A percentile compares a stretch with the other conserved stretches of the same genome.
Evolutionary conservation across 768 basidiomycete species (phyloP).

Genomic region (Mycena epipterygia): DNA sequence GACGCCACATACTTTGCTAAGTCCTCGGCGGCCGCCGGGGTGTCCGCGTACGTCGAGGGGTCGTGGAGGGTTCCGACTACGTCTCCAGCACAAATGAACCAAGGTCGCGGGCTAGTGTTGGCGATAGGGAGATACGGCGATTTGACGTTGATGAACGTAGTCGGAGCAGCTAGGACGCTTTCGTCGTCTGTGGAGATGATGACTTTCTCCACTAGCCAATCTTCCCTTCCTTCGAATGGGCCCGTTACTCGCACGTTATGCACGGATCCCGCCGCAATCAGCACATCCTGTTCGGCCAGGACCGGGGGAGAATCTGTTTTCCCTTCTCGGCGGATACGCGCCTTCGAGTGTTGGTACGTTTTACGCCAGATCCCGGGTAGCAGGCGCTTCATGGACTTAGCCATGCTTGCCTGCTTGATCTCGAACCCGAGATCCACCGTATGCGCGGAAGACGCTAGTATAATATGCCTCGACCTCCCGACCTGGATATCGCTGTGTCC

Average conservation of each 20-base stretch:
- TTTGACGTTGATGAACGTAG: no score
- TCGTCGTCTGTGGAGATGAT: no score
- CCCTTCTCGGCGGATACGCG: no score
- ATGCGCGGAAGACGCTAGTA: constrained; percentile 23
- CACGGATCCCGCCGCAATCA: no score
- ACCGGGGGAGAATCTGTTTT: no score
- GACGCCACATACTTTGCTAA: not conserved
- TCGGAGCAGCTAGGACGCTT: no score
- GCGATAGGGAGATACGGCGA: constrained; percentile 34
- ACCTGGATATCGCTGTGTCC: constrained; percentile 6
- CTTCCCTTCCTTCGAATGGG: constrained; percentile 10
- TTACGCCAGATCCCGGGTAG: not conserved
- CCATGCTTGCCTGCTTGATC: no score
- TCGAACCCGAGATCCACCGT: constrained; percentile 13
- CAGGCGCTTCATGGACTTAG: not conserved
- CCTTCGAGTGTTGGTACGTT: not conserved
- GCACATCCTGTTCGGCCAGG: no score
- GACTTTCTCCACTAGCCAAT: no score
- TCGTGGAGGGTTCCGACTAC: constrained; percentile 19
- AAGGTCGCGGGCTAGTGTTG: constrained; percentile 27
- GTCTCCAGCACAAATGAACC: constrained; percentile 28
- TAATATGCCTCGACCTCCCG: not conserved
- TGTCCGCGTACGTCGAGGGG: not conserved
- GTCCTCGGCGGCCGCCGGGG: not conserved
- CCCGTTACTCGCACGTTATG: constrained; percentile 17